phyloP scores from a whole-genome alignment of 2,329 filamentous ascomycete species.

The Blumeria hordei region DNA sequence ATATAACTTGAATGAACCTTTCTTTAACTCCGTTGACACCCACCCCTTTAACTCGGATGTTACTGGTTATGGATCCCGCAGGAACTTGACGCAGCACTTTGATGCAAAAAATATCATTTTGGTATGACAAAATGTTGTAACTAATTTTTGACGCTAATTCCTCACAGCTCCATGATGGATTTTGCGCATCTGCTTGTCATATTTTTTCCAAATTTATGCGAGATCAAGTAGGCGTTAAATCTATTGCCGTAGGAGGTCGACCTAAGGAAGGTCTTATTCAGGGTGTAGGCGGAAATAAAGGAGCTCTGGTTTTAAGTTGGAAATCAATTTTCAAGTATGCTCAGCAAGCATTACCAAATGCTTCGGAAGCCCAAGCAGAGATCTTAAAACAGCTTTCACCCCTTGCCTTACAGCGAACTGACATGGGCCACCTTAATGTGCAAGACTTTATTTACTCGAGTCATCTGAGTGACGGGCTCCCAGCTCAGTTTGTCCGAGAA shows the following conservation, averaged over 20 bases:
- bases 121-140: neutral
- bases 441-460: constrained; percentile 16
- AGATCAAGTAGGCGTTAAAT: constrained; percentile 25
- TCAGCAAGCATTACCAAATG: neutral
- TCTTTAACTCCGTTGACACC: constrained; percentile 4
- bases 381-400: constrained; percentile 6
- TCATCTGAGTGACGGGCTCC: constrained; percentile 17
- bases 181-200: constrained; percentile 34
- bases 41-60: constrained; percentile 13
- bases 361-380: constrained; percentile 3
- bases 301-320: constrained; percentile 17
- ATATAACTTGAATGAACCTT: constrained; percentile 11
- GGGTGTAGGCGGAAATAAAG: constrained; percentile 40
- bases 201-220: constrained; percentile 31
- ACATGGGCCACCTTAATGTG: constrained; percentile 19
- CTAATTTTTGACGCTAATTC: neutral
- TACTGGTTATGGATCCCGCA: constrained; percentile 14
- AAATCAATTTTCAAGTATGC: constrained; percentile 5
- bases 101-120: constrained; percentile 18
- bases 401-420: constrained; percentile 7
- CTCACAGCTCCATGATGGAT: constrained; percentile 22
- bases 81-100: constrained; percentile 17
- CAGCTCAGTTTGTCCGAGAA: constrained; percentile 35
- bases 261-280: constrained; percentile 30
- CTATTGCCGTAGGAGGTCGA: constrained; percentile 34